phyloP scores from a whole-genome alignment of 2,329 filamentous ascomycete species.

The Colletotrichum ledebouriae region DNA sequence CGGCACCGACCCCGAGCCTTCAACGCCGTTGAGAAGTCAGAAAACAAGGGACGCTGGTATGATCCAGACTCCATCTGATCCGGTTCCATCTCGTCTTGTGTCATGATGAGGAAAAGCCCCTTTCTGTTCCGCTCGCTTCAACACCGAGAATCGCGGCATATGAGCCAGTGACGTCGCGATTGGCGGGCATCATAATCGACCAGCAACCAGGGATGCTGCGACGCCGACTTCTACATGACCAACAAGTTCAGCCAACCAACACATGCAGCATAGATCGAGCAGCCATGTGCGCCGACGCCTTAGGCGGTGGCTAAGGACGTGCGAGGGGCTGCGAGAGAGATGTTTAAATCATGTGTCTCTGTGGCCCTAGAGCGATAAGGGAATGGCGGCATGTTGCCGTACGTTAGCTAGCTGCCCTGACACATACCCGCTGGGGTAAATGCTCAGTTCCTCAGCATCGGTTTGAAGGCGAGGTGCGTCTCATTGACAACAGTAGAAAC shows the following conservation, averaged over 20 bases:
- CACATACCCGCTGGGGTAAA: too few relatives aligned
- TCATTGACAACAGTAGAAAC: too few relatives aligned
- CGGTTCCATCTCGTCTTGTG: constrained; percentile 2
- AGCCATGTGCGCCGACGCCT: neutral
- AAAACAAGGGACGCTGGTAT: neutral
- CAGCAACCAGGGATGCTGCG: neutral
- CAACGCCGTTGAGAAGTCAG: constrained; percentile 1
- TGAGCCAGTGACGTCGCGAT: constrained; percentile 3
- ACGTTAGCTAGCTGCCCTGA: neutral
- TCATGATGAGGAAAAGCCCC: neutral
- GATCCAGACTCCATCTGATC: constrained; percentile 2
- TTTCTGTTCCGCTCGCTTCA: neutral
- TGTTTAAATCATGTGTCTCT: neutral
- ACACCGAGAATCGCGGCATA: neutral
- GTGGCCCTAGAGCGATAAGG: neutral
- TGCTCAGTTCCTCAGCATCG: too few relatives aligned
- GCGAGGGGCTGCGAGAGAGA: neutral
- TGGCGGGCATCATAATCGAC: neutral
- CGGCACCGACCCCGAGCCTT: constrained; percentile 4
- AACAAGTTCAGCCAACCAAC: neutral
- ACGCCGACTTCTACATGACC: neutral
- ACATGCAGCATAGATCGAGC: neutral
- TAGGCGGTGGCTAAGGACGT: neutral
- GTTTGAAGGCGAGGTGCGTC: too few relatives aligned
- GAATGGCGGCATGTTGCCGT: neutral